These are phyloP conservation scores for Paramyrothecium roridum DNA, from an alignment of 2,329 filamentous ascomycete species.

Conservation along the genomic window DNA sequence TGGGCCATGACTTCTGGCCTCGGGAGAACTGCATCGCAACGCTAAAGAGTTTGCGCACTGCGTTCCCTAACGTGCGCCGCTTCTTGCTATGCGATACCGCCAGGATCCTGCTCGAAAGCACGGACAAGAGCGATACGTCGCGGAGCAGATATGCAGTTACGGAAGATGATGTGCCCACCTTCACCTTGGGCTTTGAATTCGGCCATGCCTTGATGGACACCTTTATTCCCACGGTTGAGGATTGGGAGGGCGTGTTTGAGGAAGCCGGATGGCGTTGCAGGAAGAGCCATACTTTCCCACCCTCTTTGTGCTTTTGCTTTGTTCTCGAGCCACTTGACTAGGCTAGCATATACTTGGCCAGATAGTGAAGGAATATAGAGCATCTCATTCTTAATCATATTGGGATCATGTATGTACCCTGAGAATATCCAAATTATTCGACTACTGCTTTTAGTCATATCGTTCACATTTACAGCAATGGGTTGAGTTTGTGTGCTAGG, in stretches of 20 bases:
- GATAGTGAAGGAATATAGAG: no score
- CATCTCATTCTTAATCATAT: no score
- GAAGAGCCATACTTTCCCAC: slow-evolving; percentile 3
- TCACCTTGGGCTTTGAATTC: slow-evolving; percentile 10
- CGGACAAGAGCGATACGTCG: background rate
- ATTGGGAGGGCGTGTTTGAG: slow-evolving; percentile 10
- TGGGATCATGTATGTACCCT: no score
- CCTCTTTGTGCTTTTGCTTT: no score
- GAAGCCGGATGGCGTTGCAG: slow-evolving; percentile 8
- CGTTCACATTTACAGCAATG: no score
- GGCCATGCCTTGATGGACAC: slow-evolving; percentile 11
- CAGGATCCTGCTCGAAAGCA: background rate
- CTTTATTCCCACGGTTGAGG: slow-evolving; percentile 10
- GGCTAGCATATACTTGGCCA: no score
- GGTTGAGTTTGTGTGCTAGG: no score
- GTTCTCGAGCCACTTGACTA: no score
- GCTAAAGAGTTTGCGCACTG: slow-evolving; percentile 2
- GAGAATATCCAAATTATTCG: no score
- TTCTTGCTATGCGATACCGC: slow-evolving; percentile 10
- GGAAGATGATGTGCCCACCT: slow-evolving; percentile 7
- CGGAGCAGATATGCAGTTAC: background rate
- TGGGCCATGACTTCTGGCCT: slow-evolving; percentile 14
- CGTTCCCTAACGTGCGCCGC: slow-evolving; percentile 7
- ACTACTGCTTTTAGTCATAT: no score
- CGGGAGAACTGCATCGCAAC: slow-evolving; percentile 10